Evolutionary conservation across 2,329 filamentous ascomycete species (phyloP).

Genomic region (Akanthomyces muscarius): DNA sequence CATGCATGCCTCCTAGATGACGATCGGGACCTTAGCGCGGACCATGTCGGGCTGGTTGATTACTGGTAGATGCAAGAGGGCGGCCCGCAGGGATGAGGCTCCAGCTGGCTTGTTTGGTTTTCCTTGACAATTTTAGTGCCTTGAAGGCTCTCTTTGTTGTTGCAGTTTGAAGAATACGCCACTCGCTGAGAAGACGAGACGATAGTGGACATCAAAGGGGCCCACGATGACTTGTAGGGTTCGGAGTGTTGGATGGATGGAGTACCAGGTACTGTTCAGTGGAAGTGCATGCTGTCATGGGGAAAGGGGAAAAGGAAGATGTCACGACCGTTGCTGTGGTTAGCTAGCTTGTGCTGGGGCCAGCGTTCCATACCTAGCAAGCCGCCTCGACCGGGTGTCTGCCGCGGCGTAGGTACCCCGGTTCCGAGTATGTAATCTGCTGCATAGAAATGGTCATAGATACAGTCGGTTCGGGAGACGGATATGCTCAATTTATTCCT

Average conservation of each 20-base stretch:
- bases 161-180: neutral
- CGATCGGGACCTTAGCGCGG: conserved; percentile 8
- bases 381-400: neutral
- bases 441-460: neutral
- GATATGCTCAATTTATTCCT: neutral
- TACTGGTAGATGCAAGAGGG: neutral
- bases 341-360: neutral
- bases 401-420: neutral
- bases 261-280: neutral
- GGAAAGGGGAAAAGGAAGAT: neutral
- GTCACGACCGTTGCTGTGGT: neutral
- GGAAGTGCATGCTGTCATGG: neutral
- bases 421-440: neutral
- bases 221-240: neutral
- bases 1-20: neutral
- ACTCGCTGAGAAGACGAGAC: neutral
- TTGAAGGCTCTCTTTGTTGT: neutral
- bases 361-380: neutral
- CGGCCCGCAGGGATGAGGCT: neutral
- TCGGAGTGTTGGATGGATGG: neutral
- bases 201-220: neutral
- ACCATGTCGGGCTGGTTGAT: neutral
- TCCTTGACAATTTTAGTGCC: neutral
- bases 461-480: neutral
- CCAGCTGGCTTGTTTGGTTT: neutral